Evolutionary conservation across 208 protist genomes (phyloP), one percentile per base, ranked within the genome.

Genomic region (Herpetomonas samuelpessoai): DNA sequence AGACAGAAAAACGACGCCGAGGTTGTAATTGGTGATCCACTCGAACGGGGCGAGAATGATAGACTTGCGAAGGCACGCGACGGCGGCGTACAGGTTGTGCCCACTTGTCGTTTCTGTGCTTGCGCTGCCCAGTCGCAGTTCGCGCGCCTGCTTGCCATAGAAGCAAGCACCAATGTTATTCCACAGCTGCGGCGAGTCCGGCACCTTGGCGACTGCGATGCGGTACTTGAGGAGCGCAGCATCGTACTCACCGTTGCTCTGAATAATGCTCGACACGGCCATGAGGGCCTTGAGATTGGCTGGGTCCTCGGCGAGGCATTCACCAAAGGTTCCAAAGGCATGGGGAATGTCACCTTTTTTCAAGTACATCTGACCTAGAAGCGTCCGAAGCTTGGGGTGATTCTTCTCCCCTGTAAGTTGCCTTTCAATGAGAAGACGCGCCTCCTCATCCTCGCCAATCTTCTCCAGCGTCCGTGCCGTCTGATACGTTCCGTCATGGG

Each of bases 111-210:
- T 41, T 14, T 41, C 35, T 14, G 9, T 14, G 14, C 35, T 6
- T 41, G 35, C 35, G 35, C 9, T 41, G 35, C 14, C 35, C 35
- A 41, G 9, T 18, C 35, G 9, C 35, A 41, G 9, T 14, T 41
- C 35, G 35, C 35, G 6, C 9, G 35, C 35, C 41, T 92, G 60
- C 70, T 98, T 98, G 26, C 79, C 86, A 60, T 98, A 98, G 65
- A 98, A 99, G 74, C 97, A 98, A 66, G 97, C 96, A 12, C 97
- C 98, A 39, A 99, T 91, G 76, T 99, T 99, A 76, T 98, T 98
- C 97, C 98, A 99, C 52, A 99, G 84, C 66, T 97, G 92, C 22
- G 96, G 74, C 18, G 88, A 96, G 65, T 93, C 81, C 1, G 97
- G 96, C 29, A 85, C 83, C 48, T 84, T 66, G 21, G 77, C 63